phyloP scores from a whole-genome alignment of 73 alveolate genomes.

The Paramecium bursaria region DNA sequence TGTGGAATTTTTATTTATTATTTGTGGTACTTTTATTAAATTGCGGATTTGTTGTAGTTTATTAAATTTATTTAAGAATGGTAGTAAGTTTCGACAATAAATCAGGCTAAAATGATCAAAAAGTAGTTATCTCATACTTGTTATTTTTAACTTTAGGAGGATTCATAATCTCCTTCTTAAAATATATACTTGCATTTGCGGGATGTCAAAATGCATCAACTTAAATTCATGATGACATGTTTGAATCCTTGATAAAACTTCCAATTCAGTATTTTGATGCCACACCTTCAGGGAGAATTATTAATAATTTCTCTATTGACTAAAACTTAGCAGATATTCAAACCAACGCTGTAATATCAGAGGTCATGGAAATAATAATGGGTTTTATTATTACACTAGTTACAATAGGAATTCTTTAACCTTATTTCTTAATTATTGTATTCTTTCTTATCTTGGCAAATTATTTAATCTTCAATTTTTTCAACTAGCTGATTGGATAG shows the following conservation, averaged over 20 bases:
- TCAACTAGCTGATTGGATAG: too few relatives aligned
- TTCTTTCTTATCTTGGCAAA: too few relatives aligned
- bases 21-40: neutral
- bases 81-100: neutral
- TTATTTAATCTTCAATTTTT: too few relatives aligned
- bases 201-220: neutral
- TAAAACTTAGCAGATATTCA: slow-evolving; percentile 37
- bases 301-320: slow-evolving; percentile 75
- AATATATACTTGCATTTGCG: neutral
- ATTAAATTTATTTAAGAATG: slow-evolving; percentile 9
- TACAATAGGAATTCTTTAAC: slow-evolving; percentile 22
- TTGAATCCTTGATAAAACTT: slow-evolving; percentile 50
- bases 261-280: slow-evolving; percentile 74
- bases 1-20: neutral
- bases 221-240: slow-evolving; percentile 68
- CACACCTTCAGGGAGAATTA: slow-evolving; percentile 79
- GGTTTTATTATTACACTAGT: slow-evolving; percentile 5
- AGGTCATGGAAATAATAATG: neutral
- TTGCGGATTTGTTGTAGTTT: slow-evolving; percentile 7
- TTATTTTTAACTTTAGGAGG: neutral
- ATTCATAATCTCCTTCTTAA: neutral
- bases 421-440: too few relatives aligned
- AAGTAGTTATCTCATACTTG: neutral
- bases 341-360: slow-evolving; percentile 1
- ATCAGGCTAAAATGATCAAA: neutral